These are phyloP conservation scores for Firmiana major DNA, from an alignment of 345 rosid genomes.

Conservation along the genomic window DNA sequence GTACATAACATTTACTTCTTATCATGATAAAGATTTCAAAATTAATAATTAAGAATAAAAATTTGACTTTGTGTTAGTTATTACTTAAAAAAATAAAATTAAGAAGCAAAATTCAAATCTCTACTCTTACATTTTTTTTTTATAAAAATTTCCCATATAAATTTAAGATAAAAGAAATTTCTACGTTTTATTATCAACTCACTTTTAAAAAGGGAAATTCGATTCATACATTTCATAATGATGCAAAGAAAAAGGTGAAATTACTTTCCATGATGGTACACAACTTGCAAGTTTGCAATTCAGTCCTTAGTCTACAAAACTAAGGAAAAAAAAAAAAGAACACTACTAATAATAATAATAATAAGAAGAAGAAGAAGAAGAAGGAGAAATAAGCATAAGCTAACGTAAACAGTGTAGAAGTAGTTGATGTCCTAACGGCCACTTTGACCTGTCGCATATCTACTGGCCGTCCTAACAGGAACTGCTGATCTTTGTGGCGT, in stretches of 20 bases:
- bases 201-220: background rate
- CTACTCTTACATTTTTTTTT: background rate
- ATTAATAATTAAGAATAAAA: background rate
- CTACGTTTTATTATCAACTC: background rate
- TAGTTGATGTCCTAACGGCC: background rate
- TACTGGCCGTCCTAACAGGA: constrained; percentile 29
- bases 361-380: no score
- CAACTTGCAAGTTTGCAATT: no score
- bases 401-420: background rate
- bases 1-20: background rate
- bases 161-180: background rate
- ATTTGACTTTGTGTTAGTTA: background rate
- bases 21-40: background rate
- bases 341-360: no score
- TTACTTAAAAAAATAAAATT: background rate
- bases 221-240: background rate
- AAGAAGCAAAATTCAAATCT: background rate
- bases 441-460: constrained; percentile 1
- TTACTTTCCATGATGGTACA: no score
- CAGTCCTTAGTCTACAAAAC: no score
- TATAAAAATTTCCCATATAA: background rate
- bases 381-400: no score
- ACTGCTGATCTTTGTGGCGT: background rate
- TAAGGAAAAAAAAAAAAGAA: no score
- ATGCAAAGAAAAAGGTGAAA: background rate